Evolutionary conservation across 371 early-diverging fungal genomes (phyloP).

Genomic region (Apophysomyces variabilis): DNA sequence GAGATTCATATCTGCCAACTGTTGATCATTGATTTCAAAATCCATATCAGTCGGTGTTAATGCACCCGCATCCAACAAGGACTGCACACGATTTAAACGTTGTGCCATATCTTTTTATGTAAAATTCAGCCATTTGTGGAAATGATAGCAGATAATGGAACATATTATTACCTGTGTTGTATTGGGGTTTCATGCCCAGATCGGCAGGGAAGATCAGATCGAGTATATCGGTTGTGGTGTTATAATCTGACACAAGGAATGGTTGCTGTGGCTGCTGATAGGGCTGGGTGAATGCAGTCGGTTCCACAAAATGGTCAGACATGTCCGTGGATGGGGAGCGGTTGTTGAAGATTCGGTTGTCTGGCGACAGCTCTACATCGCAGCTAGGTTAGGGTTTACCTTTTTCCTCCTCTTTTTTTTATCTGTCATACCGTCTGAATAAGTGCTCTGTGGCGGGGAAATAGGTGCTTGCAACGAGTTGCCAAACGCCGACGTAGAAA

Average conservation of each 20-base stretch:
- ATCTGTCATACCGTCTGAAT: conserved; percentile 27
- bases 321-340: conserved; percentile 34
- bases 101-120: conserved; percentile 38
- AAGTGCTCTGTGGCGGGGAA: conserved; percentile 42
- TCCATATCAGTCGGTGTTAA: conserved; percentile 29
- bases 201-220: conserved; percentile 26
- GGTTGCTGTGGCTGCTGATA: conserved; percentile 14
- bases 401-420: not conserved
- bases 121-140: not conserved
- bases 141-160: not conserved
- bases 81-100: conserved; percentile 33
- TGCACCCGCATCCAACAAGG: conserved; percentile 20
- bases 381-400: not conserved
- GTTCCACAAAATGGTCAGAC: conserved; percentile 27
- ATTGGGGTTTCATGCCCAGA: conserved; percentile 19
- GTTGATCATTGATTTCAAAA: conserved; percentile 39
- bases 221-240: conserved; percentile 19
- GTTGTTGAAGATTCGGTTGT: conserved; percentile 16
- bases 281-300: not conserved
- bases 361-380: not conserved
- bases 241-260: not conserved
- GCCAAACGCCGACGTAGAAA: conserved; percentile 15
- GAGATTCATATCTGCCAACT: conserved; percentile 43
- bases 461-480: conserved; percentile 22
- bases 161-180: conserved; percentile 23